These are phyloP conservation scores for Venturia effusa DNA, from an alignment of 2,329 filamentous ascomycete genomes.

Conservation along the genomic window DNA sequence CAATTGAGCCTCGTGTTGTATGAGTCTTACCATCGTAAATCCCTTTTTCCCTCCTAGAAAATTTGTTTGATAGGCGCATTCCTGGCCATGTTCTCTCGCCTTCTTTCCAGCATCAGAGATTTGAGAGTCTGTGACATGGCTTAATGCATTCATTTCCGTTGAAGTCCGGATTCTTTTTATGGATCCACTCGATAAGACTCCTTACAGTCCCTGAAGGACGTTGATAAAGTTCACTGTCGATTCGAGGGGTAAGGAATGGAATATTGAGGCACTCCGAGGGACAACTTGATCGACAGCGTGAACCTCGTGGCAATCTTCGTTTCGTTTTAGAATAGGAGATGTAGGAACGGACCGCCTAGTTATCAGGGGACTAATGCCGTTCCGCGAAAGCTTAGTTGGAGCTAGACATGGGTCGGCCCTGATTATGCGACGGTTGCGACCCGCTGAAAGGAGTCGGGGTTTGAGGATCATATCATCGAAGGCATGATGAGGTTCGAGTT, in stretches of 20 bases:
- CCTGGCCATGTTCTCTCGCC: background rate
- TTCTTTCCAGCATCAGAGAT: background rate
- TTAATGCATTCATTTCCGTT: too few relatives aligned
- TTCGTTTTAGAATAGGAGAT: background rate
- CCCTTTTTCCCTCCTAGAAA: too few relatives aligned
- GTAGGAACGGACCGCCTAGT: background rate
- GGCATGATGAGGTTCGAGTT: background rate
- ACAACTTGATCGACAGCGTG: background rate
- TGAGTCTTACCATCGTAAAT: background rate
- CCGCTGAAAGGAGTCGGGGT: background rate
- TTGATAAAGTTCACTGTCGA: background rate
- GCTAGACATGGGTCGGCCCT: background rate
- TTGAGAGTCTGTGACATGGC: too few relatives aligned
- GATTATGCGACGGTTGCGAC: background rate
- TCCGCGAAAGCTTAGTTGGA: background rate
- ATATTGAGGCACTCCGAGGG: background rate
- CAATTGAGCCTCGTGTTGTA: background rate
- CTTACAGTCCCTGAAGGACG: background rate
- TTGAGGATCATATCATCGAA: background rate
- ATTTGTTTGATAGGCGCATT: too few relatives aligned
- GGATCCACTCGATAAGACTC: background rate
- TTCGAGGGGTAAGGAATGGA: background rate
- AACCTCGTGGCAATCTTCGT: background rate
- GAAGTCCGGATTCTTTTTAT: too few relatives aligned
- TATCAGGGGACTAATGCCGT: background rate